phyloP scores from a whole-genome alignment of 2,329 filamentous ascomycete genomes.

The Didymellaceae sp. region DNA sequence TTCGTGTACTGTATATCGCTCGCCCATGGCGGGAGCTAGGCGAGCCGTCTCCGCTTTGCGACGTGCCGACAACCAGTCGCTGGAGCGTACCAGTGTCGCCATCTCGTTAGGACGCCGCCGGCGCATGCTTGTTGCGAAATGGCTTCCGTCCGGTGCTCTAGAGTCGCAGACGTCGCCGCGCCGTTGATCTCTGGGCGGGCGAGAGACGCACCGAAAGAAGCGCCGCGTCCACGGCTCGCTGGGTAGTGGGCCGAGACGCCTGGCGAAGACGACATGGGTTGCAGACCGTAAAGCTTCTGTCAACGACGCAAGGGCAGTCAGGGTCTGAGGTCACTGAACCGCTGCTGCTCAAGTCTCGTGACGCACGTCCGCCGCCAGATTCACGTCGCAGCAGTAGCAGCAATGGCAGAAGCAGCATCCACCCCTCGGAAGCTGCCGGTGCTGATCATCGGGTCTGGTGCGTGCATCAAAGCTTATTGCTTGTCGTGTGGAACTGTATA shows the following conservation, averaged over 20 bases:
- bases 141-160: slow-evolving; percentile 13
- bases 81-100: neutral
- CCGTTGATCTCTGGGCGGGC: neutral
- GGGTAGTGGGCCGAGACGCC: slow-evolving; percentile 3
- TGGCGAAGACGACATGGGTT: neutral
- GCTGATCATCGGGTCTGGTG: slow-evolving; percentile 45
- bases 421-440: slow-evolving; percentile 22
- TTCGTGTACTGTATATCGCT: slow-evolving; percentile 7
- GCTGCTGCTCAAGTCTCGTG: neutral
- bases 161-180: neutral
- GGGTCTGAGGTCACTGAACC: neutral
- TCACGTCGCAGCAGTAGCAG: no score
- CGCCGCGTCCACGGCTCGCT: slow-evolving; percentile 1
- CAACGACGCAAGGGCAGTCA: slow-evolving; percentile 1
- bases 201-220: neutral
- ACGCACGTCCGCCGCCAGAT: no score
- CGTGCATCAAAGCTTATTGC: slow-evolving; percentile 9
- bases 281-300: slow-evolving; percentile 10
- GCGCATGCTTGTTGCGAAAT: neutral
- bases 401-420: slow-evolving; percentile 9
- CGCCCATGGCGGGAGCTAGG: slow-evolving; percentile 12
- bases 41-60: slow-evolving; percentile 10
- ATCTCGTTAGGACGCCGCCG: slow-evolving; percentile 8
- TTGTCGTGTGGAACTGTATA: slow-evolving; percentile 1
- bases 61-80: slow-evolving; percentile 5